A percentile compares a stretch with the other conserved stretches of the same genome.
Evolutionary conservation across 2,329 filamentous ascomycete genomes (phyloP).

Genomic region (Meredithiella fracta): DNA sequence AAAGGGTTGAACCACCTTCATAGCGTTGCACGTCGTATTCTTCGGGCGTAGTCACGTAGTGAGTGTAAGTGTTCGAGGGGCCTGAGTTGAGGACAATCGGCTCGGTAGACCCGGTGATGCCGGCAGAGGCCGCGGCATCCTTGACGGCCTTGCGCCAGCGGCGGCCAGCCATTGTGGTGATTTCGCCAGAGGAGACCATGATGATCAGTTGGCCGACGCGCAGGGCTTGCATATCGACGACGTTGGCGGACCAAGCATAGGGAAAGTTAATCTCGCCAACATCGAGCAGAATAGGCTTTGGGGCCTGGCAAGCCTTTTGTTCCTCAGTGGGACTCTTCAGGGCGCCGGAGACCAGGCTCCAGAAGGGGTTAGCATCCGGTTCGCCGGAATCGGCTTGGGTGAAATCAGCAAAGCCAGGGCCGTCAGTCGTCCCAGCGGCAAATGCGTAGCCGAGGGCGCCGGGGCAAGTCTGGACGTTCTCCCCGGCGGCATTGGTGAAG

Average conservation of each 20-base stretch:
- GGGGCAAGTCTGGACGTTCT: conserved; percentile 56
- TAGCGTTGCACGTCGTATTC: conserved; percentile 54
- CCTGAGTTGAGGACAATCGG: conserved; percentile 68
- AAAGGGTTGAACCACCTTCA: conserved; percentile 78
- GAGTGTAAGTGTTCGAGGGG: conserved; percentile 72
- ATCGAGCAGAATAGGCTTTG: conserved; percentile 74
- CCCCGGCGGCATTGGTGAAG: conserved; percentile 58
- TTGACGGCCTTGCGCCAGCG: conserved; percentile 63
- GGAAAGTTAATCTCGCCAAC: conserved; percentile 60
- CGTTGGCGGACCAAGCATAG: conserved; percentile 76
- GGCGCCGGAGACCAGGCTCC: conserved; percentile 55
- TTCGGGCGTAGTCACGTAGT: conserved; percentile 21
- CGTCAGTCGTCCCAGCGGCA: conserved; percentile 76
- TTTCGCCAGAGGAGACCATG: conserved; percentile 73
- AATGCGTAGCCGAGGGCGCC: conserved; percentile 81
- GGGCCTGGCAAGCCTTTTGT: conserved; percentile 59
- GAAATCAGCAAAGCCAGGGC: conserved; percentile 78
- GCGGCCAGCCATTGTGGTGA: conserved; percentile 79
- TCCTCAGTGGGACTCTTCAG: conserved; percentile 51
- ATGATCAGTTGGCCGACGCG: conserved; percentile 73
- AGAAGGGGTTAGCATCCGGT: conserved; percentile 57
- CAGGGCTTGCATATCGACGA: conserved; percentile 71
- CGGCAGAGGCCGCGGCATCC: conserved; percentile 28
- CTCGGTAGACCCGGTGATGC: conserved; percentile 25
- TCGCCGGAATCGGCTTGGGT: conserved; percentile 61